phyloP scores from a whole-genome alignment of 2,329 filamentous ascomycete genomes.

The Fusarium sp. region DNA sequence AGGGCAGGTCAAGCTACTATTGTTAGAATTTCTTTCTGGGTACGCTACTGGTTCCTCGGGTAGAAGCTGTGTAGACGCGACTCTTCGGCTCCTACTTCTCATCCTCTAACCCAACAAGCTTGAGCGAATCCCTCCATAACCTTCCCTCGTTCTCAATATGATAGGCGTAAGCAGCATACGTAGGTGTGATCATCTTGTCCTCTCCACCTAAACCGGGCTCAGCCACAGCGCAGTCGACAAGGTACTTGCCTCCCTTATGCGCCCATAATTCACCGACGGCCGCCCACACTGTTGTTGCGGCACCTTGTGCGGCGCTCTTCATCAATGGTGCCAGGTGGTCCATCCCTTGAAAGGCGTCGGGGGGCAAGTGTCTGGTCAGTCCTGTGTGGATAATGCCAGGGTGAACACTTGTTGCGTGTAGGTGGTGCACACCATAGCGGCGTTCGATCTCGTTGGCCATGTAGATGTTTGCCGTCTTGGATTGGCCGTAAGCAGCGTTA shows the following conservation, averaged over 20 bases:
- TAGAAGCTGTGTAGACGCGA: no score
- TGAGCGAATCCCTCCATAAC: neutral
- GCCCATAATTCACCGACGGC: neutral
- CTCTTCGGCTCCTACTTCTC: neutral
- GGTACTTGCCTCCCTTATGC: neutral
- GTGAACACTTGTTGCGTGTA: conserved; percentile 36
- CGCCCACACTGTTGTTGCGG: neutral
- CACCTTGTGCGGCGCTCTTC: neutral
- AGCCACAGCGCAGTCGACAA: neutral
- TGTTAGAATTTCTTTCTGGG: no score
- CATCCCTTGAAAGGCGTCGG: neutral
- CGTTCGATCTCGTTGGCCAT: conserved; percentile 42
- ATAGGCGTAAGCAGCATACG: neutral
- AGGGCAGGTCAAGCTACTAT: no score
- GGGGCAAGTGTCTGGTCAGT: neutral
- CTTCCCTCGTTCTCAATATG: neutral
- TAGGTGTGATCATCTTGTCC: neutral
- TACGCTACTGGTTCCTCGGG: no score
- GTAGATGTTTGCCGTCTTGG: conserved; percentile 40
- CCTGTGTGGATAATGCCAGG: conserved; percentile 4
- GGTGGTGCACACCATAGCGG: conserved; percentile 8
- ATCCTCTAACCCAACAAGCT: neutral
- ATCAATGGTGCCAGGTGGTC: neutral
- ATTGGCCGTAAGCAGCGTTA: conserved; percentile 28
- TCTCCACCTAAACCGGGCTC: neutral